Percentiles rank a stretch among this genome's conserved stretches.
Conservation (phyloP, 306 rosid genomes). For the Purshia tridentata region DNA sequence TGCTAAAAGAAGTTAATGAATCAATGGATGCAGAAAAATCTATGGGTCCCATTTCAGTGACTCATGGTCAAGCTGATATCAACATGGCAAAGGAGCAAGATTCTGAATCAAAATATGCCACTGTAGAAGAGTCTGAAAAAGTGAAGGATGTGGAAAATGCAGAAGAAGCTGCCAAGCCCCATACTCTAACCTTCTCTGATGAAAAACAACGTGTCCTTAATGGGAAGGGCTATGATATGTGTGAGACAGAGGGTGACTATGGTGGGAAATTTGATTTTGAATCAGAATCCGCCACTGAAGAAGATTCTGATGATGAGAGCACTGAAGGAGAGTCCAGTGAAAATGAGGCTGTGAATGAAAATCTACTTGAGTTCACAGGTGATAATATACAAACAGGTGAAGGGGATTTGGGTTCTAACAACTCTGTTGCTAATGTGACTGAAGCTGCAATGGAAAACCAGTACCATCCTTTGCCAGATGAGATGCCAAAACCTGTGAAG, state of each 20-base stretch:
- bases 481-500: neutral
- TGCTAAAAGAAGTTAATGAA: neutral
- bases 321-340: neutral
- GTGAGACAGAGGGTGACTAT: neutral
- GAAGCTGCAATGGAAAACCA: neutral
- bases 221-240: neutral
- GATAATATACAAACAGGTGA: too few relatives aligned
- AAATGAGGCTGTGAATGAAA: neutral
- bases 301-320: neutral
- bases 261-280: slow-evolving; percentile 23
- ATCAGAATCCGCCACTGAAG: neutral
- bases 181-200: neutral
- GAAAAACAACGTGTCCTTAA: neutral
- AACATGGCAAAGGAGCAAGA: neutral
- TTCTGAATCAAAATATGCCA: slow-evolving; percentile 16
- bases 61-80: neutral
- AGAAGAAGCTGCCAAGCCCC: slow-evolving; percentile 14
- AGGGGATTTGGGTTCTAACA: too few relatives aligned
- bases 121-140: slow-evolving; percentile 6
- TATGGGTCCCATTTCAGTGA: neutral
- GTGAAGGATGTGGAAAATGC: neutral
- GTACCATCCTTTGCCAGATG: neutral
- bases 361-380: neutral
- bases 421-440: slow-evolving; percentile 8
- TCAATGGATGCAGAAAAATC: neutral